A percentile compares a stretch with the other conserved stretches of the same genome.
These are phyloP conservation scores for Fraxinus excelsior DNA, from an alignment of 257 asterid species.

Conservation along the genomic window DNA sequence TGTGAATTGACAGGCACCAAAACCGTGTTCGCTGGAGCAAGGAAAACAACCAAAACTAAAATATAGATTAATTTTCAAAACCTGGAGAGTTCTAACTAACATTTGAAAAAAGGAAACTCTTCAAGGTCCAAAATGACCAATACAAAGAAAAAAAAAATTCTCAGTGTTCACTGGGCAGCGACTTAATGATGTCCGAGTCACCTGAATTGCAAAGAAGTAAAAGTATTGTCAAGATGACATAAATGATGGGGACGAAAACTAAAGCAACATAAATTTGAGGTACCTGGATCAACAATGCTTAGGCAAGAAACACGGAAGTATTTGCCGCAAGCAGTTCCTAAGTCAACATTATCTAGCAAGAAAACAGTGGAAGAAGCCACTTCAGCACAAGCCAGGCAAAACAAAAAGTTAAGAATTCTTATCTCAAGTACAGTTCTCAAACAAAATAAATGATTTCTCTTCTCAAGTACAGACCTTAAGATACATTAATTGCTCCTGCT, in stretches of 20 bases:
- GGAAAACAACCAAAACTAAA: neutral
- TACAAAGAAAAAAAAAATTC: neutral
- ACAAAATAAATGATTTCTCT: neutral
- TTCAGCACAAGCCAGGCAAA: neutral
- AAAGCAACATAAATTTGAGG: neutral
- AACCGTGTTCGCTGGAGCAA: too few relatives aligned
- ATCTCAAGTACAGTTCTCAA: neutral
- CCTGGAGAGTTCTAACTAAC: neutral
- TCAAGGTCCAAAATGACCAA: neutral
- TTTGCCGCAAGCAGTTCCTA: constrained; percentile 52
- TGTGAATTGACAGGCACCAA: neutral
- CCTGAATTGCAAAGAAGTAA: constrained; percentile 19
- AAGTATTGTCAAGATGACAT: neutral
- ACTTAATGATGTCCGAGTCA: constrained; percentile 56
- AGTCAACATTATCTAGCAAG: constrained; percentile 43
- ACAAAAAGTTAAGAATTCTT: neutral
- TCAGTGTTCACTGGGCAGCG: constrained; percentile 44
- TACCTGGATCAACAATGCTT: constrained; percentile 53
- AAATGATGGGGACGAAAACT: neutral
- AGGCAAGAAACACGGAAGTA: constrained; percentile 49
- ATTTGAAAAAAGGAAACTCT: neutral
- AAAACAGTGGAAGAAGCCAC: neutral
- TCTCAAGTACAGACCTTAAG: neutral
- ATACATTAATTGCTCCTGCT: neutral
- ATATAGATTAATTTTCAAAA: neutral